Evolutionary conservation across 306 rosid species (phyloP), one percentile per base, ranked within the genome.

Genomic region (Elaeagnus macrophylla): DNA sequence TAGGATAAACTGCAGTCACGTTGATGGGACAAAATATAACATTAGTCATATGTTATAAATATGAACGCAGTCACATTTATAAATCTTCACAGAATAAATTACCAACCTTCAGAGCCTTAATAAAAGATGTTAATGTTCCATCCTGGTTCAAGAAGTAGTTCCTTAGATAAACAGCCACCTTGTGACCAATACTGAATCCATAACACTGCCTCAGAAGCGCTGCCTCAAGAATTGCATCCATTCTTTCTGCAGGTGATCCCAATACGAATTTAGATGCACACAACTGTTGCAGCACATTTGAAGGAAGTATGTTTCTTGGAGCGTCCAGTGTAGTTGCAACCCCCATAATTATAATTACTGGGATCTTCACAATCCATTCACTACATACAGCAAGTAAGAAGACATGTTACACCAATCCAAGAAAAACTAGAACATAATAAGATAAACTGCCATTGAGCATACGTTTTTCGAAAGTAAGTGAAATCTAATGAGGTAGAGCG

Each of bases 201-300:
- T 83, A 69, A 59, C 77, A 80, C 50, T 70, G 77, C 79, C 77
- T 82, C 67, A 91, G 61, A 62, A 91, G 93, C 75, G 84, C 80
- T 54, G 93, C 85, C 78, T 82, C 95, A 64, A 91, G 77, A 70
- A 91, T 77, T 53, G 97, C 86, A 65, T 91, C 93, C 96, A 91
- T 78, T 57, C 83, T 80, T 75, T 86, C 89, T 20, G 82, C 81
- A 6, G 97, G 95, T 46, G 89, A 74, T 71, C 82, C 79, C 72
- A 91, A 71, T 50, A 62, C 59, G 58, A 91, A 91, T 60, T 70
- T 87, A 66, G 69, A 61, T 55, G 78, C 63, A 74, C 82, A 65
- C 77, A 91, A 70, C 37, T 57, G 82, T 66, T 87, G 86, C 44
- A 87, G 84, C 66, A 78, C 95, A 67, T 80, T 79, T 51, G 93